These are phyloP conservation scores for Cryphonectria radicalis DNA, from an alignment of 2,329 filamentous ascomycete species.

Conservation along the genomic window DNA sequence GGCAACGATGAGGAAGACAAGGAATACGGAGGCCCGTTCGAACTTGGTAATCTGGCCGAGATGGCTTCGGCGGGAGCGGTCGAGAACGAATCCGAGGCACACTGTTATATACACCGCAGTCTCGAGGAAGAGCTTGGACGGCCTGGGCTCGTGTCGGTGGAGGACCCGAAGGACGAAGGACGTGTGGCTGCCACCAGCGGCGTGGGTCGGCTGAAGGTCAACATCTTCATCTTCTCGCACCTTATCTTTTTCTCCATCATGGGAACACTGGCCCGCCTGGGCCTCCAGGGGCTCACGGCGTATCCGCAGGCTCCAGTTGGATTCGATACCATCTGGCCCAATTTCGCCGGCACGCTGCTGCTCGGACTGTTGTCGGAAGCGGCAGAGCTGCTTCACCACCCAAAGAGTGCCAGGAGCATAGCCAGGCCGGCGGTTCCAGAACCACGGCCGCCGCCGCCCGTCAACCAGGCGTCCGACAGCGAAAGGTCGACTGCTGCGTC, in stretches of 20 bases:
- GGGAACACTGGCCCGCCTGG: constrained; percentile 81
- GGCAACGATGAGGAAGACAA: not conserved
- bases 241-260: constrained; percentile 88
- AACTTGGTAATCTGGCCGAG: not conserved
- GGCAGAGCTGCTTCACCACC: constrained; percentile 51
- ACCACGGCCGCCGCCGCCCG: not conserved
- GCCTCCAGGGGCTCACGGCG: constrained; percentile 75
- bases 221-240: constrained; percentile 76
- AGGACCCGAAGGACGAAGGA: not conserved
- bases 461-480: not conserved
- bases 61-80: not conserved
- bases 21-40: not conserved
- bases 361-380: constrained; percentile 73
- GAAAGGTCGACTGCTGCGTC: not conserved
- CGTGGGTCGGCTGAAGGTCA: constrained; percentile 45
- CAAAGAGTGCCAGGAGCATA: constrained; percentile 5
- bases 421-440: not conserved
- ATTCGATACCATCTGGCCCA: constrained; percentile 82
- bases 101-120: constrained; percentile 7
- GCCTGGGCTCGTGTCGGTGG: not conserved
- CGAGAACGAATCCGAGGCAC: constrained; percentile 13
- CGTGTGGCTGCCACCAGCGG: not conserved
- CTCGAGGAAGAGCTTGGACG: constrained; percentile 36
- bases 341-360: constrained; percentile 76
- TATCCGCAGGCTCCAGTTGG: constrained; percentile 78